Percentiles rank a stretch among this genome's conserved stretches.
These are phyloP conservation scores for Penicillium verhagenii DNA, from an alignment of 495 filamentous ascomycete genomes.

Conservation along the genomic window DNA sequence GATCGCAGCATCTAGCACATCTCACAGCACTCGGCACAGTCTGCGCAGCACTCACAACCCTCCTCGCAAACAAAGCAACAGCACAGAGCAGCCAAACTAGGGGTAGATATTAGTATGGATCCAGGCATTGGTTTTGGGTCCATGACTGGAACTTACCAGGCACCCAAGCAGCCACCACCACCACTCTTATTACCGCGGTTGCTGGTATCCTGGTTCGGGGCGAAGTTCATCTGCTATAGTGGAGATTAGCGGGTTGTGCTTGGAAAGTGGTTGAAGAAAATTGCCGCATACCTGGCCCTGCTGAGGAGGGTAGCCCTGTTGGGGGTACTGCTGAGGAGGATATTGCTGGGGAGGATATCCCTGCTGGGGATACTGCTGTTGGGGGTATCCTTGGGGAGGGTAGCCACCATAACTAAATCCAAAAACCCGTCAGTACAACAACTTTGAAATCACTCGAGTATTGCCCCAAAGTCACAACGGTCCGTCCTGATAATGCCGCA, in stretches of 20 bases:
- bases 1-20: constrained; percentile 41
- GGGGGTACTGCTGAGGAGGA: constrained; percentile 17
- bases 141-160: constrained; percentile 46
- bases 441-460: not conserved
- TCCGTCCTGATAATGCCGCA: not conserved
- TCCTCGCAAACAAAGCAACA: constrained; percentile 80
- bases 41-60: constrained; percentile 74
- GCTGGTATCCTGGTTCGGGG: constrained; percentile 23
- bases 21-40: constrained; percentile 64
- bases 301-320: constrained; percentile 34
- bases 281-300: no score
- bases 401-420: not conserved
- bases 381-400: not conserved
- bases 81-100: constrained; percentile 65
- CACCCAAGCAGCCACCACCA: constrained; percentile 59
- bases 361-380: constrained; percentile 10
- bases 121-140: not conserved
- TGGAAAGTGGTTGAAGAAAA: no score
- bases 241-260: no score
- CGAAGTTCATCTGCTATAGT: not conserved
- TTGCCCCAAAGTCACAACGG: not conserved
- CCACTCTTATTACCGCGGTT: constrained; percentile 41
- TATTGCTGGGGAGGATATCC: constrained; percentile 16
- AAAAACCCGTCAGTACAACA: not conserved
- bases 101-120: constrained; percentile 10